phyloP scores from a whole-genome alignment of 2,329 filamentous ascomycete species.

The Arthrobotrys entomopaga region DNA sequence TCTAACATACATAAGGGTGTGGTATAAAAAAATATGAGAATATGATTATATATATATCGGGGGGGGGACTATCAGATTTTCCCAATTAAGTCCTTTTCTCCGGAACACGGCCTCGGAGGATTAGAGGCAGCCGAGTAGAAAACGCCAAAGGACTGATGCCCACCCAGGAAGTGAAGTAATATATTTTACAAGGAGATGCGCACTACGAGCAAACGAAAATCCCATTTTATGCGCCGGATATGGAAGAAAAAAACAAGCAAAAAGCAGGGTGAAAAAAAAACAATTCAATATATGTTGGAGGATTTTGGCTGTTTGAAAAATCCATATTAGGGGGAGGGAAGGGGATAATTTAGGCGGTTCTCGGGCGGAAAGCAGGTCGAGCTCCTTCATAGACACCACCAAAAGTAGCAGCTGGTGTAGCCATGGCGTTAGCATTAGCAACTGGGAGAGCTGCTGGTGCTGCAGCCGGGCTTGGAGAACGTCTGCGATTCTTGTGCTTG shows the following conservation, averaged over 20 bases:
- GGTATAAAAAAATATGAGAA: constrained; percentile 44
- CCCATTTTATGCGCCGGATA: constrained; percentile 54
- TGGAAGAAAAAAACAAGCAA: constrained; percentile 35
- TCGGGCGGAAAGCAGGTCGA: constrained; percentile 33
- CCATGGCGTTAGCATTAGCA: constrained; percentile 38
- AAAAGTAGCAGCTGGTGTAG: constrained; percentile 46
- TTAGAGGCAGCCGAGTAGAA: constrained; percentile 23
- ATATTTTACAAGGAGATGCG: constrained; percentile 53
- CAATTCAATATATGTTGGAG: background rate
- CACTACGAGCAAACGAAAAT: constrained; percentile 36
- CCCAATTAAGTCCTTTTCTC: constrained; percentile 20
- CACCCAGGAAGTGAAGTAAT: constrained; percentile 31
- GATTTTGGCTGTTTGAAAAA: no score
- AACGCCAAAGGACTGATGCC: constrained; percentile 46
- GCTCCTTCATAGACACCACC: constrained; percentile 38
- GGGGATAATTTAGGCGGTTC: constrained; percentile 19
- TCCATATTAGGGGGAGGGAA: background rate
- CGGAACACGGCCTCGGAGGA: constrained; percentile 5
- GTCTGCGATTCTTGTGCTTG: constrained; percentile 40
- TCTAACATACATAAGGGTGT: constrained; percentile 52
- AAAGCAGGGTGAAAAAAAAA: constrained; percentile 23
- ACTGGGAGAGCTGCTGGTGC: constrained; percentile 42
- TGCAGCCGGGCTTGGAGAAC: constrained; percentile 28
- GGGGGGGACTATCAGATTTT: constrained; percentile 8
- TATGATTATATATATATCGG: constrained; percentile 35